These are phyloP conservation scores for Globisporangium lucens DNA, from an alignment of 352 stramenopile genomes.

Conservation along the genomic window DNA sequence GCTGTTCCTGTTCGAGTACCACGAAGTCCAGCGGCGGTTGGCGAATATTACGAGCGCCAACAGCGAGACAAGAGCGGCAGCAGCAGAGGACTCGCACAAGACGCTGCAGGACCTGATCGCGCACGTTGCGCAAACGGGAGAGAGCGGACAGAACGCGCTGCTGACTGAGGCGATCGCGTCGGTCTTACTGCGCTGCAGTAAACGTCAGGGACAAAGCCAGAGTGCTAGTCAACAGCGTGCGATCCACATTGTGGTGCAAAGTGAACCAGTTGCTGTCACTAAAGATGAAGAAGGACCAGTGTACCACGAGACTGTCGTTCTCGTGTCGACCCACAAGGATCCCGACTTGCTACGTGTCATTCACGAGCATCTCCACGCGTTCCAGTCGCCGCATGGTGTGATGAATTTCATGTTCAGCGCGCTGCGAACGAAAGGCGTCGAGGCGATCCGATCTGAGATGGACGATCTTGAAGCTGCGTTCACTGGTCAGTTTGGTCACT, in stretches of 20 bases:
- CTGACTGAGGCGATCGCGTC: conserved; percentile 28
- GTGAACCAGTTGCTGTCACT: conserved; percentile 1
- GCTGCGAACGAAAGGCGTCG: conserved; percentile 53
- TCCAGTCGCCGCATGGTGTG: conserved; percentile 45
- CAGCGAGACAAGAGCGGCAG: neutral
- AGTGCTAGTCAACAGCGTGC: neutral
- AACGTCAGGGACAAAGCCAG: neutral
- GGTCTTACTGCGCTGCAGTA: conserved; percentile 28
- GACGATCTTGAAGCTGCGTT: conserved; percentile 57
- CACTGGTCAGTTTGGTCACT: conserved; percentile 78
- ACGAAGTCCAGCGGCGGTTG: conserved; percentile 5
- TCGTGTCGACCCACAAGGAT: conserved; percentile 9
- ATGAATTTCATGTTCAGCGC: conserved; percentile 72
- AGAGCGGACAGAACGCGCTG: conserved; percentile 6
- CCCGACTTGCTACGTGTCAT: conserved; percentile 14
- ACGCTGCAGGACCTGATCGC: conserved; percentile 15
- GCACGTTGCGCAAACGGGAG: neutral
- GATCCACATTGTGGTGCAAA: conserved; percentile 25
- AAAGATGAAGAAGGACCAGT: neutral
- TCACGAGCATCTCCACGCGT: conserved; percentile 19
- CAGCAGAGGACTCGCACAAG: neutral
- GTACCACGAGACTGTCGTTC: conserved; percentile 18
- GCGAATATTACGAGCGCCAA: neutral
- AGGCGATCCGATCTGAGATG: conserved; percentile 60
- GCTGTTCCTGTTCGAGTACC: conserved; percentile 43